Evolutionary conservation across 2,329 filamentous ascomycete genomes (phyloP).

Genomic region (Cryphonectria nitschkei): DNA sequence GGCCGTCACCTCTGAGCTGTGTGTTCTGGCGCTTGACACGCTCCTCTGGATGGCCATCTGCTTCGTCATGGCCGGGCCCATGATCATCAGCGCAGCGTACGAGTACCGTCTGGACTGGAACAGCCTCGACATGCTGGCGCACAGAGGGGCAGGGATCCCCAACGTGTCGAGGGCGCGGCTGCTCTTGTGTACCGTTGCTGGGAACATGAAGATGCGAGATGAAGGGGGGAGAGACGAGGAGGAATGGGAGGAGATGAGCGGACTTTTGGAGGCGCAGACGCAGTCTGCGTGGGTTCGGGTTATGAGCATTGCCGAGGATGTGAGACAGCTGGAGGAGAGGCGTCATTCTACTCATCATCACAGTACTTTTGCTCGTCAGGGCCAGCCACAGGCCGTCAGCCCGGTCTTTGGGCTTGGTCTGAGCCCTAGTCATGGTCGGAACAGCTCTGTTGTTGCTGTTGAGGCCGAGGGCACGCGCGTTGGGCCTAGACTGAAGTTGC

Average conservation of each 20-base stretch:
- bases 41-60: conserved; percentile 36
- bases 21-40: conserved; percentile 34
- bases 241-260: conserved; percentile 29
- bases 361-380: neutral
- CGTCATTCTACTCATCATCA: neutral
- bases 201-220: neutral
- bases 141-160: conserved; percentile 18
- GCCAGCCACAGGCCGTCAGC: neutral
- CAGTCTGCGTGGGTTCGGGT: neutral
- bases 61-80: conserved; percentile 37
- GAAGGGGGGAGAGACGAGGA: conserved; percentile 8
- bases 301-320: conserved; percentile 11
- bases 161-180: conserved; percentile 10
- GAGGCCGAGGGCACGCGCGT: neutral
- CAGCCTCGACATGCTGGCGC: conserved; percentile 32
- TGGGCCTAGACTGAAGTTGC: neutral
- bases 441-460: neutral
- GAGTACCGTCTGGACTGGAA: conserved; percentile 37
- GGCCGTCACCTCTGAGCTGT: neutral
- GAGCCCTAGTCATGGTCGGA: neutral
- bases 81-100: conserved; percentile 38
- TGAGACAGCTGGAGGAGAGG: neutral
- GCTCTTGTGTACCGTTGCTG: conserved; percentile 6
- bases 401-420: neutral
- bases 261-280: neutral